Percentiles rank a stretch among this genome's conserved stretches.
Conservation (phyloP, 164 flowering plant species). For the Stephania cephalantha region DNA sequence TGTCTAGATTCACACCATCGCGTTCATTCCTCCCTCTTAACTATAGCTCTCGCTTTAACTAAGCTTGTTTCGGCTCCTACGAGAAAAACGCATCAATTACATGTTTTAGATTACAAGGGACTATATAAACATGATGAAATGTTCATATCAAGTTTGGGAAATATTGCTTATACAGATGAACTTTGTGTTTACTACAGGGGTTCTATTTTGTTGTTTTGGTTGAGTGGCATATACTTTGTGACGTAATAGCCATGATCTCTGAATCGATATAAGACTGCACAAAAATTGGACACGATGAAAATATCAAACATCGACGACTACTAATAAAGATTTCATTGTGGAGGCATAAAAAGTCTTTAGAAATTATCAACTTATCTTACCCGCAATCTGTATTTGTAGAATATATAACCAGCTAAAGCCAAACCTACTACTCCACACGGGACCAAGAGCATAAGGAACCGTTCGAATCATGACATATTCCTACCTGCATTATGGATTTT, state of each 20-base stretch:
- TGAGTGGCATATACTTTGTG: slow-evolving; percentile 70
- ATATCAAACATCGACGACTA: not conserved
- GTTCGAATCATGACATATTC: slow-evolving; percentile 42
- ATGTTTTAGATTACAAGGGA: not conserved
- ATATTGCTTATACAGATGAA: slow-evolving; percentile 31
- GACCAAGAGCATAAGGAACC: slow-evolving; percentile 46
- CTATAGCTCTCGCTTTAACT: not conserved
- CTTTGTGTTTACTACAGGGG: slow-evolving; percentile 34
- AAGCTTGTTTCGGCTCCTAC: not conserved
- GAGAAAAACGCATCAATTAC: not conserved
- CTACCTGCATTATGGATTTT: no score
- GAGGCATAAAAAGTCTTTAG: not conserved
- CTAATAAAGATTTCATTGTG: not conserved
- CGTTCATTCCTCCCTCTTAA: not conserved
- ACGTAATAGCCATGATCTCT: slow-evolving; percentile 88
- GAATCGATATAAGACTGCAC: slow-evolving; percentile 93
- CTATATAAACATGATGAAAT: not conserved
- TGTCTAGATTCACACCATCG: not conserved
- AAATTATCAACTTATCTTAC: slow-evolving; percentile 24
- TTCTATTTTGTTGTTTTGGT: slow-evolving; percentile 43
- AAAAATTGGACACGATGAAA: not conserved
- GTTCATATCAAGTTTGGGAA: not conserved
- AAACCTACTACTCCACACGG: slow-evolving; percentile 42
- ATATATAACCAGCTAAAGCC: slow-evolving; percentile 61
- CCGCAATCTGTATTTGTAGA: slow-evolving; percentile 91